Evolutionary conservation across 257 asterid species (phyloP), one percentile per base, ranked within the genome.

Genomic region (Galeopsis tetrahit): DNA sequence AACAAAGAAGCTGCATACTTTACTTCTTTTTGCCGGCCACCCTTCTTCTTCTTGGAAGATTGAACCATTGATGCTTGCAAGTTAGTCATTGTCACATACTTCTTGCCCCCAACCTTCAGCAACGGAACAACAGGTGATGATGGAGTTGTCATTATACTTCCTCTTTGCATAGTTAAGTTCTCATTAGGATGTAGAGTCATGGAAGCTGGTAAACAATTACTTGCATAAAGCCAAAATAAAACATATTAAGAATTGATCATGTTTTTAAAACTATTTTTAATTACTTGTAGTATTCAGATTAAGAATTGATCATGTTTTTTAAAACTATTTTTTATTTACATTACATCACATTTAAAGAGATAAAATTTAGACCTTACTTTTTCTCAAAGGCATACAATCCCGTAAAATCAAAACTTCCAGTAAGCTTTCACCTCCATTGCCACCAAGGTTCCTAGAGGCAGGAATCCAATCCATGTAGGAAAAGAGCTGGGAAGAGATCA

Each of bases 331-430:
- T 15, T 33, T 7, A n/a, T 2, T 63, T 3, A 21, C 46, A 33
- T 44, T 46, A 7, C 6, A 32, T 21, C 55, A 57, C 11, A 21
- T 15, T 71, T 32, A 34, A 8, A 64, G 43, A 48, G 49, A 68
- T 32, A 21, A 5, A 57, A 28, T 32, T 57, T 15, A 31, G 36
- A 33, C 60, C 83, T 82, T 77, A 92, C 98, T n/a, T 84, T 85
- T 87, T 85, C 85, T 85, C 82, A 92, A 76, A 84, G 90, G 96
- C 81, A 87, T n/a, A n/a, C n/a, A n/a, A n/a, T n/a, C n/a, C n/a
- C n/a, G n/a, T n/a, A n/a, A n/a, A n/a, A n/a, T n/a, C 75, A 88
- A 63, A 53, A 87, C 86, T 83, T 90, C 96, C 80, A 92, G 75
- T 65, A 76, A 80, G 77, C 79, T 77, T 60, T 89, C 94, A 55